Base-by-base conservation (phyloP, 352 stramenopile species). In the Thraustochytrium sp. region DNA sequence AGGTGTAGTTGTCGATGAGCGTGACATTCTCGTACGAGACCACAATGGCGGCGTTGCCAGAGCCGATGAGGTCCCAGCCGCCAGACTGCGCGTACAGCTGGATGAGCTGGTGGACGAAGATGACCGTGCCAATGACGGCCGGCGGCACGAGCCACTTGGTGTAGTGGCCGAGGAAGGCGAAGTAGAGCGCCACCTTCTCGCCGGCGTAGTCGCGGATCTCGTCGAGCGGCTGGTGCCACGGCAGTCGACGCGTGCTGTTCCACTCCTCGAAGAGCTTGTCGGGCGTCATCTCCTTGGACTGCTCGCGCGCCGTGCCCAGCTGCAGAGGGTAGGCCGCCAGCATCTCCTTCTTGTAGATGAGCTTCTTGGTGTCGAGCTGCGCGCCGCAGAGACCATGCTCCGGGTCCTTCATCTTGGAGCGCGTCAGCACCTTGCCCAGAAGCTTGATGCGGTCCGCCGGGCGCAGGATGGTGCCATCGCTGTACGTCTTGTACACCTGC, bases 161-260 rank as follows among this genome's bases (percentile, higher is more conserved):
- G 86, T 97, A 98, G 89, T 96, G 95, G 46, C 96, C 93, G 3
- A 99, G 86, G 86, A 97, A 99, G 9, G 94, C 93, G 88, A 99
- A 99, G 89, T 99, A 99, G 80, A 99, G 98, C 0, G 94, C 94
- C 64, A 99, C 92, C 87, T 98, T 93, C 86, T 96, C 92, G 44
- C 92, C 92, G 78, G 93, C 94, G 84, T 96, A 96, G 83, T 94
- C 87, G 76, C 93, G 90, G 75, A 95, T 91, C 3, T 86, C 86
- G 65, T 93, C 89, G 31, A 95, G 83, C 8, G 91, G 90, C 77
- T 93, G 90, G 54, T 90, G 8, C 85, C 85, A 88, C 2, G 86
- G 86, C 16, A 16, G n/a, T 8, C 37, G 63, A n/a, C 37, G 86
- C 76, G 11, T 42, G 18, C 36, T 49, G 40, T 76, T 76, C 55